These are phyloP conservation scores for Cryptococcus sp. DNA, from an alignment of 1,284 basidiomycete species.

Conservation along the genomic window DNA sequence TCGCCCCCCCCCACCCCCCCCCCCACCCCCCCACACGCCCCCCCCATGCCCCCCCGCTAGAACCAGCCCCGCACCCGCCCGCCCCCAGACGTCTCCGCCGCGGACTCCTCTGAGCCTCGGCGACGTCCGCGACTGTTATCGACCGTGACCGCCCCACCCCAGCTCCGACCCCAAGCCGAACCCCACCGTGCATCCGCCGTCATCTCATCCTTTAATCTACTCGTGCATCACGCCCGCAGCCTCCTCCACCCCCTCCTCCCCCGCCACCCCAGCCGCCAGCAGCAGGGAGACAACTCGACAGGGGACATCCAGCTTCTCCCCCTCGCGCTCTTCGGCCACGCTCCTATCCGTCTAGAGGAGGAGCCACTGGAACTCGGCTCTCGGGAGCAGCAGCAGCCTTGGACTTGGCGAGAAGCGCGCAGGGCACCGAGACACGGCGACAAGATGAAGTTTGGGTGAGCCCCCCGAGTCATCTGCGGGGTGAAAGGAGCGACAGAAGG, in stretches of 20 bases:
- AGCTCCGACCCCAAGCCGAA: too few relatives aligned
- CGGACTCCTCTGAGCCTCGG: too few relatives aligned
- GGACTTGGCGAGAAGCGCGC: constrained; percentile 31
- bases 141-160: too few relatives aligned
- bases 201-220: neutral
- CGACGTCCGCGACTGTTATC: too few relatives aligned
- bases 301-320: neutral
- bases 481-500: neutral
- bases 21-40: too few relatives aligned
- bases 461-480: constrained; percentile 2
- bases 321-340: neutral
- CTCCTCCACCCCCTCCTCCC: neutral
- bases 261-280: neutral
- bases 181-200: too few relatives aligned
- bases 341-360: neutral
- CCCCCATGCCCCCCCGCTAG: too few relatives aligned
- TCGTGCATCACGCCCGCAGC: neutral
- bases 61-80: too few relatives aligned
- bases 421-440: constrained; percentile 30
- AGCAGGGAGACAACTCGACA: neutral
- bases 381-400: constrained; percentile 7
- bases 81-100: too few relatives aligned
- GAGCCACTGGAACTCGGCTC: neutral
- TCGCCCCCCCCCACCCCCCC: too few relatives aligned
- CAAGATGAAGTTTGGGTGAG: constrained; percentile 53